phyloP scores from a whole-genome alignment of 129 eudicot genomes.

The Mikania micrantha region DNA sequence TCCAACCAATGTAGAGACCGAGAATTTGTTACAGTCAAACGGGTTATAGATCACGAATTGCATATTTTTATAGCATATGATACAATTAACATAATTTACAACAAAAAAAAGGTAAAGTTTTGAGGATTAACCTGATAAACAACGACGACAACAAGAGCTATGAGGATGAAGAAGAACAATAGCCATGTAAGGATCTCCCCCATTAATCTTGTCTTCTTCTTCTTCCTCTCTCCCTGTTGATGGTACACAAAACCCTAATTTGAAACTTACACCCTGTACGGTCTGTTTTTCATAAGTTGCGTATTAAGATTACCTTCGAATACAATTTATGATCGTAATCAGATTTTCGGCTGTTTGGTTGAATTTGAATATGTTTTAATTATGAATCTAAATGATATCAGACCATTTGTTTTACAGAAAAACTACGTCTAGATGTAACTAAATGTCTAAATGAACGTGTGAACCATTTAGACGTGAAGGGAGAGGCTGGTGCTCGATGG shows the following conservation, averaged over 20 bases:
- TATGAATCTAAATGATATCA: too few relatives aligned
- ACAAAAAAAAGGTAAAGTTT: neutral
- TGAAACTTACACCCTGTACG: conserved; percentile 12
- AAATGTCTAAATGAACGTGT: too few relatives aligned
- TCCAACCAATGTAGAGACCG: neutral
- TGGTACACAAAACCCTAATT: neutral
- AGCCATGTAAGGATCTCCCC: conserved; percentile 64
- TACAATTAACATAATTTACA: neutral
- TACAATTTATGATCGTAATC: too few relatives aligned
- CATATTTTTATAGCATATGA: conserved; percentile 5
- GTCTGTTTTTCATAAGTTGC: neutral
- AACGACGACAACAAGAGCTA: conserved; percentile 66
- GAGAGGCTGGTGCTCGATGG: too few relatives aligned
- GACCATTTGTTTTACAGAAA: too few relatives aligned
- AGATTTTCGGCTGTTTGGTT: too few relatives aligned
- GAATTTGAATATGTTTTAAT: too few relatives aligned
- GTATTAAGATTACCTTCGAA: too few relatives aligned
- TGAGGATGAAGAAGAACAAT: conserved; percentile 69
- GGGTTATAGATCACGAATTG: conserved; percentile 13
- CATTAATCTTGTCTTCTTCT: conserved; percentile 33
- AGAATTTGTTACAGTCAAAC: neutral
- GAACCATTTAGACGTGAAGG: too few relatives aligned
- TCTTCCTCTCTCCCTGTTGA: neutral
- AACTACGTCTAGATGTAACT: too few relatives aligned
- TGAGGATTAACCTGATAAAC: conserved; percentile 68